Evolutionary conservation across 305 asterid genomes (phyloP), one percentile per base, ranked within the genome.

Genomic region (Fraxinus nigra): DNA sequence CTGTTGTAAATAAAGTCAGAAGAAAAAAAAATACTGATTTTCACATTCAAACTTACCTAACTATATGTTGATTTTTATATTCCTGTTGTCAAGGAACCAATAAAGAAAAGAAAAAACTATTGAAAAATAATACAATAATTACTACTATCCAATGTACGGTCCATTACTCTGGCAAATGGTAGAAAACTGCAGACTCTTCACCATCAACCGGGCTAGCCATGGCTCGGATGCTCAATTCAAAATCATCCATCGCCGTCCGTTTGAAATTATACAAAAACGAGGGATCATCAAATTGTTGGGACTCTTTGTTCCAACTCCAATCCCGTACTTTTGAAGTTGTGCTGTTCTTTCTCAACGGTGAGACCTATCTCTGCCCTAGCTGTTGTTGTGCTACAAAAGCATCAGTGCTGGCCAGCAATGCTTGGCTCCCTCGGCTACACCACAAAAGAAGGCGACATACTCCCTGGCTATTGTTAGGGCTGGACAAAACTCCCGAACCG

Each of bases 261-360:
- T 33, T 89, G 22, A 91, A 85, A 48, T 30, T 93, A 26, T 85
- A 72, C 56, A 69, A 87, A 69, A 83, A 82, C 51, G 87, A 82
- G 18, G 87, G 79, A 74, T 77, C 91, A 3, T 8, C 90, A 0
- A 74, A 76, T 1, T 92, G 94, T 56, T 91, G 90, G 97, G 94
- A 88, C 4, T 88, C 97, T 11, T 70, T 94, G 43, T 82, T 87
- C 6, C 80, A 92, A 79, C 91, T 92, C 13, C 92, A 88, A 48
- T 89, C 95, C 0, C 92, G 98, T 83, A 91, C 90, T 0, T 83
- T 90, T 0, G 93, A 92, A 69, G 89, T 92, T 1, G 79, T 92
- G 20, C 81, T 94, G 8, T 92, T 92, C 78, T 94, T 94, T 32
- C 83, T 92, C 80, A 92, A 93, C 32, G 95, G 97, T 0, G 95